phyloP scores from a whole-genome alignment of 1,284 basidiomycete genomes.

The Moniliella sp. region DNA sequence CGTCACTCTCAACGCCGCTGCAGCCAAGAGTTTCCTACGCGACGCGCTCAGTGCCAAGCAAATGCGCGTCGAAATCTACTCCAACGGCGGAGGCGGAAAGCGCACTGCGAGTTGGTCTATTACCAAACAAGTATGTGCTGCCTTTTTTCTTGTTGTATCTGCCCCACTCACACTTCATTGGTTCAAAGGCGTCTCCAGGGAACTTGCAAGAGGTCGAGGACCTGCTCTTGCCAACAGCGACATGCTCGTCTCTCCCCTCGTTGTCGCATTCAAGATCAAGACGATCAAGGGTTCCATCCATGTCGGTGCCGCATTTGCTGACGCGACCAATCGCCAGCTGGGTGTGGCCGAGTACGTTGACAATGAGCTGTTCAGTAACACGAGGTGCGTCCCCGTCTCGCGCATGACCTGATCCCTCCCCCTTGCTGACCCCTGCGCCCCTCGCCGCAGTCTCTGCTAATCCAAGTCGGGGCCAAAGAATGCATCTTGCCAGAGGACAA shows the following conservation, averaged over 20 bases:
- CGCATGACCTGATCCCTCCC: too few species aligned
- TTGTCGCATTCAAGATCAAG: constrained; percentile 65
- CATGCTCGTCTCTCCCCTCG: constrained; percentile 62
- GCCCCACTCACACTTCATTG: constrained; percentile 9
- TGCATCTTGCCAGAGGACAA: constrained; percentile 45
- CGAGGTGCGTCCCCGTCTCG: too few species aligned
- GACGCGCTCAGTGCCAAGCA: constrained; percentile 76
- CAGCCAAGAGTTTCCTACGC: constrained; percentile 66
- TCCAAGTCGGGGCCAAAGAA: constrained; percentile 90
- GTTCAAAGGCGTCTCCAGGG: too few species aligned
- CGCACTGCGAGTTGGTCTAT: constrained; percentile 47
- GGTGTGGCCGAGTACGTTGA: constrained; percentile 70
- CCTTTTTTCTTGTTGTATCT: constrained; percentile 2
- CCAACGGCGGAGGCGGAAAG: constrained; percentile 41
- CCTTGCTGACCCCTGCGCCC: background rate
- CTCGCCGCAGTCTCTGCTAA: constrained; percentile 72
- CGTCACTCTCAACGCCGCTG: constrained; percentile 56
- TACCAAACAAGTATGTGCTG: constrained; percentile 50
- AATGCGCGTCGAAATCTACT: constrained; percentile 65
- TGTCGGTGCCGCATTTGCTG: constrained; percentile 42
- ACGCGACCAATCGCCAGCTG: constrained; percentile 39
- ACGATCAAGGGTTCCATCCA: constrained; percentile 39
- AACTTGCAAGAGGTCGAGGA: constrained; percentile 85
- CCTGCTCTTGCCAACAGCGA: constrained; percentile 68
- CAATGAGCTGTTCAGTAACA: constrained; percentile 84